Evolutionary conservation across 768 basidiomycete species (phyloP).

Genomic region (Candolleomyces aberdarensis): DNA sequence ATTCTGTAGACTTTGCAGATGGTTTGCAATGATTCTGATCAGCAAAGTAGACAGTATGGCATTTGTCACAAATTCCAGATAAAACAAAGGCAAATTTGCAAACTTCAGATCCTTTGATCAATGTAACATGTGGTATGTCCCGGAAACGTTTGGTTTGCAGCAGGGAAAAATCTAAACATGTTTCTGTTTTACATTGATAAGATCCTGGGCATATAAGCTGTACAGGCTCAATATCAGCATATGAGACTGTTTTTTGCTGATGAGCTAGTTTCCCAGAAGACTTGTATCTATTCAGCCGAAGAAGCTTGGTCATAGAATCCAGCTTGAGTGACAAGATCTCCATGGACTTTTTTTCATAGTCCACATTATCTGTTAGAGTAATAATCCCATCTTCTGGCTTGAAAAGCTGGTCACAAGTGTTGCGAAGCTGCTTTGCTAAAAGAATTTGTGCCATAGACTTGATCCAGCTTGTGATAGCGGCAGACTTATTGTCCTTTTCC

Average conservation of each 20-base stretch:
- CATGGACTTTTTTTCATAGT: not conserved
- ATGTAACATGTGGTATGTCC: not conserved
- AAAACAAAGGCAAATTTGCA: not conserved
- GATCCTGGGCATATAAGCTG: not conserved
- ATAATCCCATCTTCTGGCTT: not conserved
- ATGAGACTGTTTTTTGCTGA: not conserved
- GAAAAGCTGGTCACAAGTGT: not conserved
- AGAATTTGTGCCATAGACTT: not conserved
- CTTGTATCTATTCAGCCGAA: not conserved
- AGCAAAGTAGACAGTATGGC: not conserved
- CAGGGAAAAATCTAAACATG: not conserved
- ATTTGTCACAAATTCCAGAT: not conserved
- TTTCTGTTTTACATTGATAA: not conserved
- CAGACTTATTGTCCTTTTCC: not conserved
- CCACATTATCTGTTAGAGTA: not conserved
- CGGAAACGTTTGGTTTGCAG: not conserved
- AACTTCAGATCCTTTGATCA: not conserved
- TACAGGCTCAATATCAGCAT: not conserved
- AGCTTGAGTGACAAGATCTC: not conserved
- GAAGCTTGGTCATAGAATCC: not conserved
- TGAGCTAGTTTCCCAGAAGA: not conserved
- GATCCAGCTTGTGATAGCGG: not conserved
- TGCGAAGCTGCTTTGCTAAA: not conserved
- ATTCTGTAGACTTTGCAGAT: not conserved
- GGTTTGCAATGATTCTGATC: not conserved